Base-by-base conservation (phyloP, 2,329 filamentous ascomycete genomes). In the Zasmidium citrigriseum region DNA sequence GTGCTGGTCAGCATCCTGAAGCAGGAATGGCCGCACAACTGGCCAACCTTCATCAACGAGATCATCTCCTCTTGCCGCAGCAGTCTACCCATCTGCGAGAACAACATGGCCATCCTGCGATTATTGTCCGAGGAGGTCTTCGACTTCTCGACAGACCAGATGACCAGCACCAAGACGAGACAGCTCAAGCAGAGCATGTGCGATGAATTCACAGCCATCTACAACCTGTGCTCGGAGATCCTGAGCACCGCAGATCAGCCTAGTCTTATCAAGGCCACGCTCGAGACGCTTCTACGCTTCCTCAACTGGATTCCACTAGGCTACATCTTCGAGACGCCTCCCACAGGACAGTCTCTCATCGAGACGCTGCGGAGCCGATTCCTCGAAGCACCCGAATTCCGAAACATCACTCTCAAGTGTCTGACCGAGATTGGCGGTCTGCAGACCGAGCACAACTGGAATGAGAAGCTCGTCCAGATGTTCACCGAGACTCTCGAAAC, bases 31-130 rank as follows among this genome's bases (percentile, higher is more conserved):
- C 95, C 95, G 57, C 93, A 98, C 79, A 96, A 99, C 82, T 99
- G 96, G 95, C 95, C 96, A 11, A 96, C 92, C 20, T 99, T 99
- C 78, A 98, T 99, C 84, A 98, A 98, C 82, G 95, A 99, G 81
- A 99, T 99, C 77, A 92, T 99, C 69, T 89, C 91, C 21, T 93
- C 95, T 56, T 98, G 93, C 78, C 93, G 96, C 75, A 93, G 91
- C 67, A 97, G 90, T 77, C 82, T 99, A 54, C 95, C 93, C 38
- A 96, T 99, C 69, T 99, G 96, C 84, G 95, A 99, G 80, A 99
- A 99, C 82, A 99, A 99, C 82, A 99, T 99, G 95, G 92, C 91
- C 64, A 98, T 99, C 68, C 85, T 99, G 67, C 89, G 95, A 60
- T 81, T 99, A 69, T 84, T 99, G 47, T 99, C 95, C 5, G 95